These are phyloP conservation scores for Paramyrothecium sp. DNA, from an alignment of 2,329 filamentous ascomycete genomes.

Conservation along the genomic window DNA sequence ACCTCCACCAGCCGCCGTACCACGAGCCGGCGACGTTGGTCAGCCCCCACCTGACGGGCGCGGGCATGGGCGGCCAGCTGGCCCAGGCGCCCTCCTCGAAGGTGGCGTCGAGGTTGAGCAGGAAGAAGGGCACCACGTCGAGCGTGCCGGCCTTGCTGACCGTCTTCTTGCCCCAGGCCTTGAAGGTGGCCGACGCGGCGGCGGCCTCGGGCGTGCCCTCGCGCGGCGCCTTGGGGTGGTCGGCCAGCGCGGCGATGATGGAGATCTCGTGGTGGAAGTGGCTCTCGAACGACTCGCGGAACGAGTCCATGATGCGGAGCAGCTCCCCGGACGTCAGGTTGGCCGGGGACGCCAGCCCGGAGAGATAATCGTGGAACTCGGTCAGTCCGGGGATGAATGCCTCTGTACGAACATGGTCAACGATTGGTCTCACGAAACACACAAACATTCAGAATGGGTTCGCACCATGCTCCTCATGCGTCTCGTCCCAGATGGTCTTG, in stretches of 20 bases:
- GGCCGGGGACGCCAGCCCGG: slow-evolving; percentile 34
- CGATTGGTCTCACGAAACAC: not conserved
- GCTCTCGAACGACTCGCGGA: slow-evolving; percentile 47
- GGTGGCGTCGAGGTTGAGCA: slow-evolving; percentile 60
- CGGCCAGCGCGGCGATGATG: slow-evolving; percentile 48
- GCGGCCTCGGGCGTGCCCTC: slow-evolving; percentile 42
- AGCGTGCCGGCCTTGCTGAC: slow-evolving; percentile 58
- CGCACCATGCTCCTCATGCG: slow-evolving; percentile 54
- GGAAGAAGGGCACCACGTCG: slow-evolving; percentile 64
- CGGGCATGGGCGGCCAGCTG: slow-evolving; percentile 64
- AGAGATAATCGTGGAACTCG: slow-evolving; percentile 52
- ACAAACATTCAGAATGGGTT: not conserved
- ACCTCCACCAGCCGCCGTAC: slow-evolving; percentile 61
- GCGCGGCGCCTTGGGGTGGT: slow-evolving; percentile 49
- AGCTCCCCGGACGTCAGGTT: slow-evolving; percentile 45
- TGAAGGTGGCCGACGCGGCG: slow-evolving; percentile 50
- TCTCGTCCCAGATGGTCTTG: slow-evolving; percentile 49
- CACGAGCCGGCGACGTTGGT: slow-evolving; percentile 57
- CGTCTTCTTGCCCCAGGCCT: slow-evolving; percentile 61
- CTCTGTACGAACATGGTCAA: slow-evolving; percentile 16
- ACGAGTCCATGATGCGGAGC: slow-evolving; percentile 46
- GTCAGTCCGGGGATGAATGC: slow-evolving; percentile 51
- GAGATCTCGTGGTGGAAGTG: slow-evolving; percentile 57
- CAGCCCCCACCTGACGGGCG: slow-evolving; percentile 57
- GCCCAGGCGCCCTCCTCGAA: slow-evolving; percentile 59